phyloP scores from a whole-genome alignment of 2,329 filamentous ascomycete species.

The Colletotrichum sp. region DNA sequence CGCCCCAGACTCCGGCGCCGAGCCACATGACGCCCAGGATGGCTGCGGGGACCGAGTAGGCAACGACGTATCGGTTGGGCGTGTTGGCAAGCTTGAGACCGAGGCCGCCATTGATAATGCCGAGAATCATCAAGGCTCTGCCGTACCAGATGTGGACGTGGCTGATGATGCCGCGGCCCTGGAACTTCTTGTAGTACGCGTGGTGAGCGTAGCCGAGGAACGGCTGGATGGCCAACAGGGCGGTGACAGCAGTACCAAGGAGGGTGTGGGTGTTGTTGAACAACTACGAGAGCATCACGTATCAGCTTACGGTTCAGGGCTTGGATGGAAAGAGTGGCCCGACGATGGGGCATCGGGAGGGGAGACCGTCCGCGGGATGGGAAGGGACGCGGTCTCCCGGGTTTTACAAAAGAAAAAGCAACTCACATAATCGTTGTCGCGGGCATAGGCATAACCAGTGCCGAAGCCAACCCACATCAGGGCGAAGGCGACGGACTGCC shows the following conservation, averaged over 20 bases:
- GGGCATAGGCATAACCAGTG: slow-evolving; percentile 56
- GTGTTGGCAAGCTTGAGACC: slow-evolving; percentile 58
- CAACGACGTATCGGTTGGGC: slow-evolving; percentile 47
- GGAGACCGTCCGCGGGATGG: not conserved
- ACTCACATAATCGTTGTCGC: slow-evolving; percentile 48
- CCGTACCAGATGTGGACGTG: slow-evolving; percentile 69
- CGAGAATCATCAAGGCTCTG: slow-evolving; percentile 60
- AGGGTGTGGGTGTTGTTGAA: slow-evolving; percentile 58
- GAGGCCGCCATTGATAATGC: slow-evolving; percentile 68
- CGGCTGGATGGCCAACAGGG: slow-evolving; percentile 62
- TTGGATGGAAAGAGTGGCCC: not conserved
- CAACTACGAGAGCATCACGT: slow-evolving; percentile 42
- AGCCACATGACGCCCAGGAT: slow-evolving; percentile 53
- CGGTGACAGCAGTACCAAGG: slow-evolving; percentile 60
- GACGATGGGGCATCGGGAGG: not conserved
- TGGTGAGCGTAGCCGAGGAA: slow-evolving; percentile 65
- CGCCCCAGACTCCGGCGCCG: slow-evolving; percentile 24
- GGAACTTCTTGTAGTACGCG: slow-evolving; percentile 51
- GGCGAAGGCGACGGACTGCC: slow-evolving; percentile 59
- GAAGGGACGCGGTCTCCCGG: not conserved
- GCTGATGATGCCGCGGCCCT: slow-evolving; percentile 55
- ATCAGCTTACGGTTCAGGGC: slow-evolving; percentile 2
- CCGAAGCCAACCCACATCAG: slow-evolving; percentile 67
- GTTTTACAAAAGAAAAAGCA: not conserved
- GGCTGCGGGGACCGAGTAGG: slow-evolving; percentile 61